Percentiles rank a stretch among this genome's conserved stretches.
Conservation (phyloP, 805 yeast species). For the Clavispora fructus region DNA sequence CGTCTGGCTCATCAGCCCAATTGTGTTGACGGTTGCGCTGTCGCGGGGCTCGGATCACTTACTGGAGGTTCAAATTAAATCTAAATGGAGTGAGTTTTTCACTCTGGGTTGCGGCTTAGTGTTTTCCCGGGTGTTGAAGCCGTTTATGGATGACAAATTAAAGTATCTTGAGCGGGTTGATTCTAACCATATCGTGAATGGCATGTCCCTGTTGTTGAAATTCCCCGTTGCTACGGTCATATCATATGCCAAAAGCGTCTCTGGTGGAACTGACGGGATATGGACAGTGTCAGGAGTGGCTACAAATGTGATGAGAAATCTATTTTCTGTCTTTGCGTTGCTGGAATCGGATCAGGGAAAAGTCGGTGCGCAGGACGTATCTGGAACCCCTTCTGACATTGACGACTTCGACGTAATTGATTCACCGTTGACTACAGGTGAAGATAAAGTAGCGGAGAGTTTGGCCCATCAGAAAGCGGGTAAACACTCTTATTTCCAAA, state of each 20-base stretch:
- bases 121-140: slow-evolving; percentile 23
- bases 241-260: not conserved
- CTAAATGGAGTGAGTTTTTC: slow-evolving; percentile 25
- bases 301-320: not conserved
- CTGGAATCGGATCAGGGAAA: not conserved
- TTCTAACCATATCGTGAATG: not conserved
- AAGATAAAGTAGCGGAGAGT: not conserved
- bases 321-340: not conserved
- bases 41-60: slow-evolving; percentile 6
- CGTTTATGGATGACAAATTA: slow-evolving; percentile 23
- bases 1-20: slow-evolving; percentile 40
- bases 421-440: slow-evolving; percentile 7
- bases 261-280: not conserved
- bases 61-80: slow-evolving; percentile 12
- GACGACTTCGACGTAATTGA: slow-evolving; percentile 47
- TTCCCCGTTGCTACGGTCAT: not conserved
- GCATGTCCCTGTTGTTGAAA: not conserved
- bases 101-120: slow-evolving; percentile 29
- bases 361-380: not conserved
- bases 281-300: not conserved
- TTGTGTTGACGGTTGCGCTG: slow-evolving; percentile 43
- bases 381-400: not conserved
- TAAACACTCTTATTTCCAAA: not conserved
- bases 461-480: not conserved
- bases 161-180: slow-evolving; percentile 3